Evolutionary conservation across 352 stramenopile species (phyloP).

Genomic region (Phytophthora cryptogea): DNA sequence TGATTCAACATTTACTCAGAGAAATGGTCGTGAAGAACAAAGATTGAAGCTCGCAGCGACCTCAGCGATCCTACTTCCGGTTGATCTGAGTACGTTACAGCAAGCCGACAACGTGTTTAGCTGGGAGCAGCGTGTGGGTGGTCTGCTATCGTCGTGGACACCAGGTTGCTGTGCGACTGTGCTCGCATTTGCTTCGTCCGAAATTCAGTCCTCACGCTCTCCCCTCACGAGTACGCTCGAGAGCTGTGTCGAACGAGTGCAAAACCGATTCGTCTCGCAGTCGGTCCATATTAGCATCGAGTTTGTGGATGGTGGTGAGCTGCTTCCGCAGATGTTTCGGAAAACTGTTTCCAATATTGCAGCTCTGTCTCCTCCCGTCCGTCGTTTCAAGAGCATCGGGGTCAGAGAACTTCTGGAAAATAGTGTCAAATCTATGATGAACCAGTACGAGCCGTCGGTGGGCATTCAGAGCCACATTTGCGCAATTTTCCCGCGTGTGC

Average conservation of each 20-base stretch:
- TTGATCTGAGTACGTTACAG: constrained; percentile 54
- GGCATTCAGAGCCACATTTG: constrained; percentile 37
- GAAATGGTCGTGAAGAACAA: constrained; percentile 24
- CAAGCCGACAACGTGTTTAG: constrained; percentile 30
- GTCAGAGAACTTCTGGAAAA: constrained; percentile 53
- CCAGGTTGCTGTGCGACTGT: constrained; percentile 39
- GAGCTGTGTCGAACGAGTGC: constrained; percentile 34
- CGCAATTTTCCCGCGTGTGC: constrained; percentile 23
- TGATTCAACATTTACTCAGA: constrained; percentile 37
- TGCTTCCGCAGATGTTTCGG: constrained; percentile 34
- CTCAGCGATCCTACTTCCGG: constrained; percentile 58
- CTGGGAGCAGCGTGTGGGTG: constrained; percentile 52
- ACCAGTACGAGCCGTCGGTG: constrained; percentile 36
- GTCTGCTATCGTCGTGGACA: constrained; percentile 38
- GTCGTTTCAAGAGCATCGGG: constrained; percentile 30
- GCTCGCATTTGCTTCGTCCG: constrained; percentile 41
- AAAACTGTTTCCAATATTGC: constrained; percentile 35
- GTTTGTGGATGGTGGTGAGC: constrained; percentile 18
- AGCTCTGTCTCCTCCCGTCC: constrained; percentile 27
- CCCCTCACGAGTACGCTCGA: constrained; percentile 32
- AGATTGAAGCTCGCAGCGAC: constrained; percentile 46
- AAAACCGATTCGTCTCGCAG: constrained; percentile 22
- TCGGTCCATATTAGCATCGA: constrained; percentile 36
- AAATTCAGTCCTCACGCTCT: constrained; percentile 26
- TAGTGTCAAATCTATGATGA: constrained; percentile 35